These are phyloP conservation scores for Colletotrichum noveboracense DNA, from an alignment of 2,329 filamentous ascomycete genomes.

Conservation along the genomic window DNA sequence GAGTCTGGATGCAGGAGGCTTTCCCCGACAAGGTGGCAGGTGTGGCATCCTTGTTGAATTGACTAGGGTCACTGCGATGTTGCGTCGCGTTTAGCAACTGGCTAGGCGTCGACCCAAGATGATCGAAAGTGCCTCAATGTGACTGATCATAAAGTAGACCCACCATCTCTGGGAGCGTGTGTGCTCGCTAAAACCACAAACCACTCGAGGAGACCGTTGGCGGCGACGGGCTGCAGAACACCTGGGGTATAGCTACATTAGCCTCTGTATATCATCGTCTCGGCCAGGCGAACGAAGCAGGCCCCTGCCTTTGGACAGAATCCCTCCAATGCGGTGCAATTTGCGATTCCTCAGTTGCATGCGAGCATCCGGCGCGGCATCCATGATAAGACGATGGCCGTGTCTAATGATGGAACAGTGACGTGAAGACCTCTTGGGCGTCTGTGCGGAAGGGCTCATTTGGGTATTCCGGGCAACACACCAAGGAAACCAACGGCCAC, in stretches of 20 bases:
- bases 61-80: neutral
- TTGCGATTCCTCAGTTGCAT: neutral
- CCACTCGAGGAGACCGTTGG: neutral
- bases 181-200: neutral
- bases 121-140: slow-evolving; percentile 8
- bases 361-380: neutral
- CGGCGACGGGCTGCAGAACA: neutral
- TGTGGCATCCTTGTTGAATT: neutral
- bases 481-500: neutral
- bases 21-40: neutral
- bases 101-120: neutral
- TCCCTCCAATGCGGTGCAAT: neutral
- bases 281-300: neutral
- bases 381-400: neutral
- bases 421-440: neutral
- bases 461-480: neutral
- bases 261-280: neutral
- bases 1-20: neutral
- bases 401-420: neutral
- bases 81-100: neutral
- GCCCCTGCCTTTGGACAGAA: neutral
- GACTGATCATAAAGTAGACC: slow-evolving; percentile 4
- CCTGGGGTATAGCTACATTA: neutral
- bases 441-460: neutral
- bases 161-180: neutral